A percentile compares a stretch with the other conserved stretches of the same genome.
These are phyloP conservation scores for Cyanodermella asteris DNA, from an alignment of 2,329 filamentous ascomycete species.

Conservation along the genomic window DNA sequence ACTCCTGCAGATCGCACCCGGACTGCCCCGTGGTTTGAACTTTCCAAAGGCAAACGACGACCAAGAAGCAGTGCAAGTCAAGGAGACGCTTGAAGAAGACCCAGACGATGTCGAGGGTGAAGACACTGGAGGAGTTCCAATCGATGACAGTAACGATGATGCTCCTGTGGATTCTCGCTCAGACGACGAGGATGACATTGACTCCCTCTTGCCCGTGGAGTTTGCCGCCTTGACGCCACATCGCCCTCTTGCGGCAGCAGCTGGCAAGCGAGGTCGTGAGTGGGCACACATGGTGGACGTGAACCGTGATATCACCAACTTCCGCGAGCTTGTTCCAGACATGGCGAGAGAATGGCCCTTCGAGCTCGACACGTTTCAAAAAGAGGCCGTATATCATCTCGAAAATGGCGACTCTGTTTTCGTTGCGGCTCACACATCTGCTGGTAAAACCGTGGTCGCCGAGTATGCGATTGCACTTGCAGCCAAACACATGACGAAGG, in stretches of 20 bases:
- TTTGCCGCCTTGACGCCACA: conserved; percentile 80
- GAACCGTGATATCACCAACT: conserved; percentile 82
- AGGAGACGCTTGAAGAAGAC: conserved; percentile 31
- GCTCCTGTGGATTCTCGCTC: conserved; percentile 9
- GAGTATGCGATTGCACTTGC: conserved; percentile 95
- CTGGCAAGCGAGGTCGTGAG: conserved; percentile 53
- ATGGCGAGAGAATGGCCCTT: conserved; percentile 96
- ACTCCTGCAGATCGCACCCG: conserved; percentile 61
- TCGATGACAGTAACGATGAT: conserved; percentile 12
- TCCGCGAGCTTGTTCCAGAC: conserved; percentile 76
- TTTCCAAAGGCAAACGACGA: conserved; percentile 40
- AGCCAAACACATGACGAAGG: conserved; percentile 98
- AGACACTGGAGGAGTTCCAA: conserved; percentile 14
- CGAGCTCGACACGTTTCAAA: conserved; percentile 93
- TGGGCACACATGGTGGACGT: conserved; percentile 99
- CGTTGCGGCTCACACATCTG: conserved; percentile 90
- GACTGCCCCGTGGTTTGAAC: conserved; percentile 56
- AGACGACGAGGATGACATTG: conserved; percentile 42
- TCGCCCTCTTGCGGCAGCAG: conserved; percentile 49
- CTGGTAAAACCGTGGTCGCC: conserved; percentile 92
- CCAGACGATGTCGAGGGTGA: conserved; percentile 31
- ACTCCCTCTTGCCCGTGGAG: conserved; percentile 71
- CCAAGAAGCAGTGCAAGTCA: conserved; percentile 46
- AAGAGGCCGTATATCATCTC: conserved; percentile 92
- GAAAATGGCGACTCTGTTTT: conserved; percentile 95